Evolutionary conservation across 2,329 filamentous ascomycete genomes (phyloP).

Genomic region (Aspergillus flavus): DNA sequence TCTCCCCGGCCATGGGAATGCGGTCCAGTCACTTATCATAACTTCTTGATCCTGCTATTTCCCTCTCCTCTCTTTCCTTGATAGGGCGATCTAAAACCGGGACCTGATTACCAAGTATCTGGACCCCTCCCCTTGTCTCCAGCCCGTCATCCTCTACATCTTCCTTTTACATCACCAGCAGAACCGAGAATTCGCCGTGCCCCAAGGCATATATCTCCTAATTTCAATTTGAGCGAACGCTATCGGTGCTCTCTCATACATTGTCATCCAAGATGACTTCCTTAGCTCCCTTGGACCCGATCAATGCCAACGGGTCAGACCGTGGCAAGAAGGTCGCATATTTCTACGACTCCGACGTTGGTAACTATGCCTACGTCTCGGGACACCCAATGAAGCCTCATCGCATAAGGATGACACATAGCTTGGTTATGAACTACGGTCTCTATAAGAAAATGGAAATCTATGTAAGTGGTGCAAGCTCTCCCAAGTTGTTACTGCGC

Average conservation of each 20-base stretch:
- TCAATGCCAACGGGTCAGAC: conserved; percentile 52
- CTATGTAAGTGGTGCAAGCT: conserved; percentile 53
- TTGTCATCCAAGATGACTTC: conserved; percentile 49
- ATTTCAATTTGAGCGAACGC: conserved; percentile 11
- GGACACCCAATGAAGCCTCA: conserved; percentile 71
- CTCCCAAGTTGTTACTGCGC: not conserved
- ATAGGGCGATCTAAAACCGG: not conserved
- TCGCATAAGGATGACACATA: conserved; percentile 67
- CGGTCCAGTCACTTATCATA: conserved; percentile 10
- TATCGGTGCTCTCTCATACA: conserved; percentile 10
- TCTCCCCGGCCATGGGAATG: conserved; percentile 17
- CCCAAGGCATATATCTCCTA: conserved; percentile 1
- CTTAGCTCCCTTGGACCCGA: conserved; percentile 58
- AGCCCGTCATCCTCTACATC: conserved; percentile 2
- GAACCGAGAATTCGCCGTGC: conserved; percentile 22
- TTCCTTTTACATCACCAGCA: not conserved
- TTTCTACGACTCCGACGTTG: conserved; percentile 98
- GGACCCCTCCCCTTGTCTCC: not conserved
- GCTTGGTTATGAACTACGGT: conserved; percentile 71
- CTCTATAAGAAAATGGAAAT: conserved; percentile 76
- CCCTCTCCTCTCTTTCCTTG: not conserved
- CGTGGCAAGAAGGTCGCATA: conserved; percentile 86
- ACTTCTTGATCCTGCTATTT: conserved; percentile 9
- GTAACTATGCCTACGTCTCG: conserved; percentile 92
- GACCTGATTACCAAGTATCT: not conserved